Evolutionary conservation across 495 filamentous ascomycete genomes (phyloP).

Genomic region (Oidiodendron maius): DNA sequence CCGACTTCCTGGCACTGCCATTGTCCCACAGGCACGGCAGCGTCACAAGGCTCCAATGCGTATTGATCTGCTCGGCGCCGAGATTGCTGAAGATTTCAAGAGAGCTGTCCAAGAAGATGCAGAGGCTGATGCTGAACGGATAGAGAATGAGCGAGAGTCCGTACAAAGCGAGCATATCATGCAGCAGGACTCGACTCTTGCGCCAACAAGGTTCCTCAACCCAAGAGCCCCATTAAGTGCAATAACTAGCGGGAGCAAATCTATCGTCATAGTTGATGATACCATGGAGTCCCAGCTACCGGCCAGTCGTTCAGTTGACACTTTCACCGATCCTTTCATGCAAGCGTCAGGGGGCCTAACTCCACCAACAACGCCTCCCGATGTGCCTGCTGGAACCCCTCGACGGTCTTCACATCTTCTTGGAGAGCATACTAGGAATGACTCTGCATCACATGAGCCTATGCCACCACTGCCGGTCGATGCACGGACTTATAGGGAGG

Average conservation of each 20-base stretch:
- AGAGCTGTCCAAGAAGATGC: constrained; percentile 55
- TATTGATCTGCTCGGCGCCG: constrained; percentile 77
- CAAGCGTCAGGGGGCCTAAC: constrained; percentile 36
- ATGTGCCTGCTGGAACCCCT: constrained; percentile 32
- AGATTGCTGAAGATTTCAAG: constrained; percentile 68
- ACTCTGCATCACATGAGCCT: constrained; percentile 29
- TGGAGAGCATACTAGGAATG: constrained; percentile 19
- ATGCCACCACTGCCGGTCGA: constrained; percentile 18
- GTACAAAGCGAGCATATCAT: constrained; percentile 16
- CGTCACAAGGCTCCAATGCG: constrained; percentile 37
- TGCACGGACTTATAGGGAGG: constrained; percentile 12
- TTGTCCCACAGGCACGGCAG: constrained; percentile 44
- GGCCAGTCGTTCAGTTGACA: constrained; percentile 38
- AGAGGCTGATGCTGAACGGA: constrained; percentile 32
- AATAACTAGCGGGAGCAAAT: constrained; percentile 73
- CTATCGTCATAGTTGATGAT: constrained; percentile 83
- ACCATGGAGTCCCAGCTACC: constrained; percentile 40
- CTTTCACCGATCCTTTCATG: constrained; percentile 42
- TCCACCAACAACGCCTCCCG: constrained; percentile 47
- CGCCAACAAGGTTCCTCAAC: constrained; percentile 6
- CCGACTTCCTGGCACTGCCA: constrained; percentile 44
- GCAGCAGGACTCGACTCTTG: constrained; percentile 14
- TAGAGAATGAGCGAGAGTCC: constrained; percentile 2
- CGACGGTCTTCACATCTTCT: constrained; percentile 46
- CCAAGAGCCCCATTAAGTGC: constrained; percentile 34